Percentiles rank a stretch among this genome's conserved stretches.
These are phyloP conservation scores for Dittrichia graveolens DNA, from an alignment of 129 eudicot species.

Conservation along the genomic window DNA sequence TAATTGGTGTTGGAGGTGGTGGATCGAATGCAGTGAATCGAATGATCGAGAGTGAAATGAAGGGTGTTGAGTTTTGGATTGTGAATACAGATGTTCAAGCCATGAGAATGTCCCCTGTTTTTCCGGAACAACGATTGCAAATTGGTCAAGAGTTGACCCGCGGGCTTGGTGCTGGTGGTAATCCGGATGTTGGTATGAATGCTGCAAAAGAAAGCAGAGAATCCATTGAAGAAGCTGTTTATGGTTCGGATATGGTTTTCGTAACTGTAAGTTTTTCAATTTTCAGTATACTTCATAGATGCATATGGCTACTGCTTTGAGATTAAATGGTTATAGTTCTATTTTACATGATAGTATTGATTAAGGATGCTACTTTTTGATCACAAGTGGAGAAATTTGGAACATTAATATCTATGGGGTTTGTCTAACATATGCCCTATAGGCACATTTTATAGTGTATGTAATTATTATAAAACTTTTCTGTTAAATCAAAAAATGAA, in stretches of 20 bases:
- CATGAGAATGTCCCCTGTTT: conserved; percentile 82
- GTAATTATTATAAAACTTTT: too few species aligned
- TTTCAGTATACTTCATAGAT: neutral
- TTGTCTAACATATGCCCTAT: too few species aligned
- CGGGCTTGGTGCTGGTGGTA: conserved; percentile 99
- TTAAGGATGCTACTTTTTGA: neutral
- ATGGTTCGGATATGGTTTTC: conserved; percentile 94
- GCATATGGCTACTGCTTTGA: neutral
- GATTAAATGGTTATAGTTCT: neutral
- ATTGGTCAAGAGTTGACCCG: conserved; percentile 90
- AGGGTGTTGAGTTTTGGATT: conserved; percentile 97
- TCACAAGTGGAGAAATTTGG: neutral
- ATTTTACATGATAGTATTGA: neutral
- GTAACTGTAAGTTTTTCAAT: conserved; percentile 70
- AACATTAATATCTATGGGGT: neutral
- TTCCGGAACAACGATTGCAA: conserved; percentile 68
- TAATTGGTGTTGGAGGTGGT: conserved; percentile 96
- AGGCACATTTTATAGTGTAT: too few species aligned
- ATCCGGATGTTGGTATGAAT: conserved; percentile 92
- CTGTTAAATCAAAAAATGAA: too few species aligned
- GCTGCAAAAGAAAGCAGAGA: conserved; percentile 93
- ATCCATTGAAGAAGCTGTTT: conserved; percentile 77
- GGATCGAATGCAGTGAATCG: conserved; percentile 99
- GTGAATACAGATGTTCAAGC: conserved; percentile 96
- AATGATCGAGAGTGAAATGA: conserved; percentile 85